Conservation (phyloP, 139 green algal genomes). For the Picochlorum sp. region DNA sequence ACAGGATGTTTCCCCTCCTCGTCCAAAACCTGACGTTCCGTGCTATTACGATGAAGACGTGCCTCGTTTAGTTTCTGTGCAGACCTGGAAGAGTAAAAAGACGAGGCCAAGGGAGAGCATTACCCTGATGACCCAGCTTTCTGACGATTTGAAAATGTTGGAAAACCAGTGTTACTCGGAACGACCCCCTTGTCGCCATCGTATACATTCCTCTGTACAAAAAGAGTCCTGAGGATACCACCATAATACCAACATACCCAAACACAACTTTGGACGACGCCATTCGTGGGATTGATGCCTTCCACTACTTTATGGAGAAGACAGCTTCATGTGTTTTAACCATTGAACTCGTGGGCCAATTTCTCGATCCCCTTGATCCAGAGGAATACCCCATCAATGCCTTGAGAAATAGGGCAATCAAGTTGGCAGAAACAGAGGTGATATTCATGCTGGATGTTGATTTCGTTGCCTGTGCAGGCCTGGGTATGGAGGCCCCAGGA, state of each 20-base stretch:
- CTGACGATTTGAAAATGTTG: conserved; percentile 8
- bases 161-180: conserved; percentile 12
- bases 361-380: conserved; percentile 6
- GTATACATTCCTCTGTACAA: conserved; percentile 10
- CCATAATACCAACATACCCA: conserved; percentile 8
- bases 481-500: conserved; percentile 3
- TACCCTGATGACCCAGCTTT: conserved; percentile 15
- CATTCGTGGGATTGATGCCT: conserved; percentile 6
- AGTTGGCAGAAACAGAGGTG: conserved; percentile 4
- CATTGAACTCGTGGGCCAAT: conserved; percentile 10
- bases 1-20: neutral
- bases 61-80: conserved; percentile 2
- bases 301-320: conserved; percentile 6
- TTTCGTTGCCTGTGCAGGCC: conserved; percentile 2
- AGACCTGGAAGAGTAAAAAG: conserved; percentile 7
- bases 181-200: conserved; percentile 4
- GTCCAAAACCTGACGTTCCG: neutral
- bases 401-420: conserved; percentile 10
- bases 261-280: conserved; percentile 11
- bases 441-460: conserved; percentile 13
- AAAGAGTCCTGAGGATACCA: neutral
- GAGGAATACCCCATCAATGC: conserved; percentile 14
- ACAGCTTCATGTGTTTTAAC: conserved; percentile 2
- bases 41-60: neutral
- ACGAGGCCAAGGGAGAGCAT: conserved; percentile 9